Base-by-base conservation (phyloP, 2,329 filamentous ascomycete species). In the Dryadomyces sulphureus region DNA sequence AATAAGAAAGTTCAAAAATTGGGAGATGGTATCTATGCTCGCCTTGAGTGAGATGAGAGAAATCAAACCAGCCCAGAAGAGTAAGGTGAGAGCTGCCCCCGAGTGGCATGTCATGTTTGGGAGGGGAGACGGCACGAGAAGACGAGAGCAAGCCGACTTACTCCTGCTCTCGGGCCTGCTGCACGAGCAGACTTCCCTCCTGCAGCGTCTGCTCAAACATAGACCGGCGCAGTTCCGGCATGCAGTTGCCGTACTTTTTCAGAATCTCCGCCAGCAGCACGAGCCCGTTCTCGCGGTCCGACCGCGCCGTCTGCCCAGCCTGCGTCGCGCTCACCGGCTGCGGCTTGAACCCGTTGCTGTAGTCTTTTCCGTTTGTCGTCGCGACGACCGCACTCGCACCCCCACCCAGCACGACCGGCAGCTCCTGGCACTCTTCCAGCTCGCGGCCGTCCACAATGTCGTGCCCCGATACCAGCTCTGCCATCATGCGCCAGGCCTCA, bases 211-310 rank as follows among this genome's bases (percentile, higher is more conserved):
- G 62, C 47, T 69, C 65, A 48, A 79, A 65, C n/a, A 65, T 55
- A 14, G 53, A 57, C 40, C 58, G 57, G 24, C 64, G 62, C 49
- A 60, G 56, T 2, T 63, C 52, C 1, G 66, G 57, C 52, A 77
- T 54, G 7, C 64, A 60, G 1, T 60, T 57, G 0, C 64, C 60
- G 17, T 64, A 62, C 39, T 63, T 65, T 54, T 65, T 67, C 36
- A 77, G 53, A 45, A 81, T 54, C 57, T 79, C 71, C 2, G 68
- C 68, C 4, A 77, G 65, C 47, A 81, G 57, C 1, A 81, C 72
- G 20, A 81, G 59, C 0, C 68, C 74, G 50, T 81, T 81, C 57
- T 80, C 76, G 8, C 75, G 65, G 53, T 81, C 76, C 6, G 74
- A 63, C 49, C 65, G 65, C 1, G 62, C 60, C 62, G 72, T 70